A percentile compares a stretch with the other conserved stretches of the same genome.
phyloP scores from a whole-genome alignment of 2,329 filamentous ascomycete species.

The Teratosphaeria nubilosa region DNA sequence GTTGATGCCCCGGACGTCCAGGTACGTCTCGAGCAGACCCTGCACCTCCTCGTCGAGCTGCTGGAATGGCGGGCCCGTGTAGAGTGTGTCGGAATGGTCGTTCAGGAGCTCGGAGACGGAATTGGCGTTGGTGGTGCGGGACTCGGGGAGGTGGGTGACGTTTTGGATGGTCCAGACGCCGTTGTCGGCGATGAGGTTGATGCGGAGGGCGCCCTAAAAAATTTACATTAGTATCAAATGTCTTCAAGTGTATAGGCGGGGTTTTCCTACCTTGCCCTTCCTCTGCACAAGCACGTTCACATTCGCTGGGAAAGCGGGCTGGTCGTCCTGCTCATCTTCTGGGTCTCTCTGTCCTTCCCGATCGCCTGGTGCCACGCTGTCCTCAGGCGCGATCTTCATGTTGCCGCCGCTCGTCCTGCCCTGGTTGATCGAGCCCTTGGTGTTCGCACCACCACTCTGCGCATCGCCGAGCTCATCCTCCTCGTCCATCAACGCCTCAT shows the following conservation, averaged over 20 bases:
- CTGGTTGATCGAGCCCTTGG: conserved; percentile 47
- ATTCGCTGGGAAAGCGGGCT: conserved; percentile 63
- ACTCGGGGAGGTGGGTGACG: conserved; percentile 73
- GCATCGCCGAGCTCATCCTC: conserved; percentile 30
- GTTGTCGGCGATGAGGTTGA: conserved; percentile 79
- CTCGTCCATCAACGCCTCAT: conserved; percentile 31
- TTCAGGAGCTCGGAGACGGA: conserved; percentile 63
- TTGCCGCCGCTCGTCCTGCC: conserved; percentile 41
- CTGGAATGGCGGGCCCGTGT: conserved; percentile 84
- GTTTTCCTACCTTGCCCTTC: conserved; percentile 46
- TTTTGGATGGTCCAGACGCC: conserved; percentile 82
- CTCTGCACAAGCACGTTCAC: conserved; percentile 86
- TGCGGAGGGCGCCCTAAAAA: conserved; percentile 59
- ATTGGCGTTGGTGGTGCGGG: conserved; percentile 57
- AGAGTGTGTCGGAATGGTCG: conserved; percentile 53
- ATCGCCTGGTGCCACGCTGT: conserved; percentile 47
- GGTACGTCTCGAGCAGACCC: conserved; percentile 79
- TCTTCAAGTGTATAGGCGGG: neutral
- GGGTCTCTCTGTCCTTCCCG: conserved; percentile 48
- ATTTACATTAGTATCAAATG: neutral
- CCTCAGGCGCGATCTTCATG: conserved; percentile 46
- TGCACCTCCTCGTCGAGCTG: conserved; percentile 95
- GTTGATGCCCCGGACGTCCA: conserved; percentile 89
- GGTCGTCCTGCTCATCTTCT: conserved; percentile 39
- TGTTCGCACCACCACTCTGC: conserved; percentile 47